phyloP scores from a whole-genome alignment of 768 basidiomycete species.

The Amanita phalloides region DNA sequence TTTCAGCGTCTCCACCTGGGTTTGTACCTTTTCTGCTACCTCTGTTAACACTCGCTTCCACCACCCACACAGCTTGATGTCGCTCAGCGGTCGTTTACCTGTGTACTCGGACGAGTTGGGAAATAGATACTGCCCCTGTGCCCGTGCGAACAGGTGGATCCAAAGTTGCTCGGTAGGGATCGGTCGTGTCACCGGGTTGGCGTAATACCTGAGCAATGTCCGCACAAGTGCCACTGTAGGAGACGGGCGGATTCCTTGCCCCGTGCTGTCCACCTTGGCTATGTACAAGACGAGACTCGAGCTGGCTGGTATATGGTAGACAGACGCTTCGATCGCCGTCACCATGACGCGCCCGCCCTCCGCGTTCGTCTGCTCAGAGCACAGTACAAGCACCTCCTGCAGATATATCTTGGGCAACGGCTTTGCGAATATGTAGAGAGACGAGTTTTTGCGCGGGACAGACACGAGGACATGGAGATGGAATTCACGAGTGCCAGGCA shows the following conservation, averaged over 20 bases:
- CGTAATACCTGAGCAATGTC: slow-evolving; percentile 54
- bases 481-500: slow-evolving; percentile 63
- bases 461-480: slow-evolving; percentile 71
- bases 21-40: slow-evolving; percentile 33
- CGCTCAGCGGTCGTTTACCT: slow-evolving; percentile 67
- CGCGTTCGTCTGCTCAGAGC: slow-evolving; percentile 48
- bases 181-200: slow-evolving; percentile 53
- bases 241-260: slow-evolving; percentile 51
- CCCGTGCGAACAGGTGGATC: slow-evolving; percentile 85
- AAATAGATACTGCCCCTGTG: slow-evolving; percentile 90
- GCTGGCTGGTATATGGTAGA: slow-evolving; percentile 68
- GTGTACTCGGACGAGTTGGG: slow-evolving; percentile 67
- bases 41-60: slow-evolving; percentile 72
- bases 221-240: slow-evolving; percentile 64
- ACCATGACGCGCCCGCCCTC: slow-evolving; percentile 52
- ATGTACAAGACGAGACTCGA: slow-evolving; percentile 73
- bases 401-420: slow-evolving; percentile 57
- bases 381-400: slow-evolving; percentile 69
- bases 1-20: slow-evolving; percentile 19
- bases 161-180: slow-evolving; percentile 47
- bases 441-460: slow-evolving; percentile 51
- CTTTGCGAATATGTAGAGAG: slow-evolving; percentile 66
- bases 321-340: slow-evolving; percentile 65
- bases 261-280: slow-evolving; percentile 91
- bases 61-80: slow-evolving; percentile 80